A percentile compares a stretch with the other conserved stretches of the same genome.
Conservation (phyloP, 164 flowering plant genomes). For the Dillenia suffruticosa region DNA sequence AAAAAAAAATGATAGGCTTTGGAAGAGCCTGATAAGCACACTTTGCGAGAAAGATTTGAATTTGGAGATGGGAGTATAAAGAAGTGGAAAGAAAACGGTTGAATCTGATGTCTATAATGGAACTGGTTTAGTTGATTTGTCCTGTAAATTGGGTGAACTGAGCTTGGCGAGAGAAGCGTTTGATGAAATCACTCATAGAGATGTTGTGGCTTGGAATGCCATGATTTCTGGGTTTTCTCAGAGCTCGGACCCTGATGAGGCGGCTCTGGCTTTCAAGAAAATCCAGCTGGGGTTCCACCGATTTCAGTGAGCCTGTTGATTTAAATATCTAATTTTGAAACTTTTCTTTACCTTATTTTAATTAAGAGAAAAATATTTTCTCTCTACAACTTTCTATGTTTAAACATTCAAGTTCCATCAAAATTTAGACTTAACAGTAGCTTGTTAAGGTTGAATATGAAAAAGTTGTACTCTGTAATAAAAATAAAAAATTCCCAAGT, state of each 20-base stretch:
- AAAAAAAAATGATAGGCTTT: conserved; percentile 26
- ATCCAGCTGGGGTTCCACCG: conserved; percentile 47
- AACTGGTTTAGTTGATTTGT: conserved; percentile 60
- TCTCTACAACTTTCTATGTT: no score
- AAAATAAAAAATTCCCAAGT: no score
- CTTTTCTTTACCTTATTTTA: no score
- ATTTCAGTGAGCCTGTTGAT: conserved; percentile 58
- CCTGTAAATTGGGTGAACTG: conserved; percentile 49
- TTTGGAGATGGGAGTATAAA: conserved; percentile 35
- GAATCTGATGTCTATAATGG: conserved; percentile 47
- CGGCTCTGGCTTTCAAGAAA: conserved; percentile 32
- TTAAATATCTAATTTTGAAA: background rate
- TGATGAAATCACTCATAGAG: conserved; percentile 43
- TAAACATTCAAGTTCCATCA: no score
- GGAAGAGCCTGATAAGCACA: conserved; percentile 55
- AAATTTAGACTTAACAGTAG: no score
- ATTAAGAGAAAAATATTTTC: no score
- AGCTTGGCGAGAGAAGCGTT: conserved; percentile 40
- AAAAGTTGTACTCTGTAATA: no score
- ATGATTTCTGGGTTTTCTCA: conserved; percentile 62
- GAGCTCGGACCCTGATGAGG: conserved; percentile 30
- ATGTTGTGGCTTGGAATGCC: conserved; percentile 62
- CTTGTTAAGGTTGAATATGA: no score
- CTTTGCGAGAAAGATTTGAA: conserved; percentile 50
- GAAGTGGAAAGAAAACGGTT: conserved; percentile 29